Evolutionary conservation across 1,284 basidiomycete species (phyloP), one percentile per base, ranked within the genome.

Genomic region (Cryptococcus jaspeensis): DNA sequence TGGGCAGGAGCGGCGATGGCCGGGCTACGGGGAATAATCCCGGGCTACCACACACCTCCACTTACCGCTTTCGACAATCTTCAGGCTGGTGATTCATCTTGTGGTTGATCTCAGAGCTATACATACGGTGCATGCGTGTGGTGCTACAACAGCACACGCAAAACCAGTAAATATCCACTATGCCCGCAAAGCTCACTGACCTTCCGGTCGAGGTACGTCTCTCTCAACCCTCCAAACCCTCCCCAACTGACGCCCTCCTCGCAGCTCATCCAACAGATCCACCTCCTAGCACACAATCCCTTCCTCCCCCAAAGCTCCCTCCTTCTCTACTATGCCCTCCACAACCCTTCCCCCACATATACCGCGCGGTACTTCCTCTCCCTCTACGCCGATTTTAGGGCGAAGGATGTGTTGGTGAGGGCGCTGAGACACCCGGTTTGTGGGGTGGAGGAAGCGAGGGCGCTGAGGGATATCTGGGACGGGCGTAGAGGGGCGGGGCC

Each of bases 261-360:
- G 28, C 45, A 91, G 90, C 79, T 92, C 5, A 72, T 91, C 0
- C 86, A 87, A 63, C 84, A 89, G 53, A 81, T 92, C 23, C 86
- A 90, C 60, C 80, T 87, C 13, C 81, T 80, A 58, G 84, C 88
- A 0, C 73, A 82, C 11, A 89, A 86, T 15, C 78, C 82, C 35
- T 64, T 73, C 42, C 76, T 92, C 16, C n/a, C n/a, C n/a, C n/a
- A n/a, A n/a, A n/a, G n/a, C n/a, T n/a, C n/a, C n/a, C n/a, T n/a
- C n/a, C n/a, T n/a, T n/a, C n/a, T n/a, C n/a, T n/a, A n/a, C n/a
- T n/a, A n/a, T n/a, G n/a, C 86, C 5, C 86, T 87, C 73, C 77
- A 80, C 28, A 38, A 50, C 16, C 56, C 64, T 0, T 62, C 70
- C 2, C 39, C 67, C 1, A 56, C 56, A 2, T 67, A 66, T 47